phyloP scores from a whole-genome alignment of 345 rosid genomes.

The Syzygium jambos region DNA sequence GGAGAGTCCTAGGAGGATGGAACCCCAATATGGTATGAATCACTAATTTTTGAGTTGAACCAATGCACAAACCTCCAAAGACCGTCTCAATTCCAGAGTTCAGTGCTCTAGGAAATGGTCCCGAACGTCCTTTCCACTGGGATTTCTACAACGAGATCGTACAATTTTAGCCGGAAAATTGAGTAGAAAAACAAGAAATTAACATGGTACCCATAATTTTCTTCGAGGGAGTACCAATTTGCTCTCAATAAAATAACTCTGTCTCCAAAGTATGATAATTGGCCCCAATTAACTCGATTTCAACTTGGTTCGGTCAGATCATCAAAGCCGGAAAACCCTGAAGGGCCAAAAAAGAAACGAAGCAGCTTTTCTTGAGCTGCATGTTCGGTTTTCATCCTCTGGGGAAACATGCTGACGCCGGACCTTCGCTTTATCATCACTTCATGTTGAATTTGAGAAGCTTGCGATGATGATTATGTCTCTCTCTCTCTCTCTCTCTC shows the following conservation, averaged over 20 bases:
- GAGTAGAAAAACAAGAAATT: not conserved
- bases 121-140: not conserved
- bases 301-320: not conserved
- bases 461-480: constrained; percentile 2
- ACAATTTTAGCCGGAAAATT: not conserved
- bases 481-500: not conserved
- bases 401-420: constrained; percentile 10
- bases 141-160: not conserved
- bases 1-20: not conserved
- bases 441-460: constrained; percentile 2
- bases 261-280: not conserved
- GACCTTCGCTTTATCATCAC: constrained; percentile 2
- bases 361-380: not conserved
- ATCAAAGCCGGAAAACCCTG: not conserved
- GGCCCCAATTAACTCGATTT: not conserved
- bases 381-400: constrained; percentile 2
- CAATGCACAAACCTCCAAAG: not conserved
- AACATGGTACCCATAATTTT: not conserved
- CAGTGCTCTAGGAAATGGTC: not conserved
- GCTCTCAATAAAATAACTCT: not conserved
- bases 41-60: not conserved
- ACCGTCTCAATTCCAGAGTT: not conserved
- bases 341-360: not conserved
- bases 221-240: not conserved
- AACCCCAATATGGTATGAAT: not conserved